phyloP scores from a whole-genome alignment of 2,329 filamentous ascomycete species.

The Aureobasidium mangrovei region DNA sequence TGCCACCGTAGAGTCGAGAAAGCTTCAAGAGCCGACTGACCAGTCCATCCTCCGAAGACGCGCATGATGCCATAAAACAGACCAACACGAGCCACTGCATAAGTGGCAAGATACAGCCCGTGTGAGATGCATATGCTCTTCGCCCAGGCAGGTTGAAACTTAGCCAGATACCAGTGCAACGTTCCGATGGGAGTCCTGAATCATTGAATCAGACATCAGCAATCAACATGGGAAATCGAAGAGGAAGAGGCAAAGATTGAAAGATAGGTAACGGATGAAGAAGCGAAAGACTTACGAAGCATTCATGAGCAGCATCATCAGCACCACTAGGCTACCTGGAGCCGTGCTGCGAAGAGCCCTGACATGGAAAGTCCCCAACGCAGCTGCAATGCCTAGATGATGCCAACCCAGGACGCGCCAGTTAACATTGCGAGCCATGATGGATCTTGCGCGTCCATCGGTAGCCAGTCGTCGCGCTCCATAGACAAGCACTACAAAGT shows the following conservation, averaged over 20 bases:
- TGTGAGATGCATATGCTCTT: background rate
- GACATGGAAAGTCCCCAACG: background rate
- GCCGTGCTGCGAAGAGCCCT: background rate
- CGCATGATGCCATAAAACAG: background rate
- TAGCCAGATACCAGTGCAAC: background rate
- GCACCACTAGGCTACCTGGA: background rate
- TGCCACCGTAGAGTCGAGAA: background rate
- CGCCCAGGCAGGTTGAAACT: background rate
- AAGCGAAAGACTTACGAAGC: background rate
- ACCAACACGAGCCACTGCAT: background rate
- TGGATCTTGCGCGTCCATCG: background rate
- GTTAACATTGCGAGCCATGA: background rate
- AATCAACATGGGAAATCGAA: background rate
- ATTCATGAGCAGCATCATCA: background rate
- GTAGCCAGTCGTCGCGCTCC: background rate
- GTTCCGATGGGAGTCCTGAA: background rate
- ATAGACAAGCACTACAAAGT: background rate
- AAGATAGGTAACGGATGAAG: background rate
- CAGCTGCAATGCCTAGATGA: background rate
- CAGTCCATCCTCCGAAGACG: background rate
- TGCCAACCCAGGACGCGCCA: background rate
- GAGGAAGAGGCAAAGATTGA: background rate
- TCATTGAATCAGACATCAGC: background rate
- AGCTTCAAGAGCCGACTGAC: background rate
- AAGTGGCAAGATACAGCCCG: background rate